A percentile compares a stretch with the other conserved stretches of the same genome.
Conservation (phyloP, 2,329 filamentous ascomycete genomes). For the Fusarium sp. region DNA sequence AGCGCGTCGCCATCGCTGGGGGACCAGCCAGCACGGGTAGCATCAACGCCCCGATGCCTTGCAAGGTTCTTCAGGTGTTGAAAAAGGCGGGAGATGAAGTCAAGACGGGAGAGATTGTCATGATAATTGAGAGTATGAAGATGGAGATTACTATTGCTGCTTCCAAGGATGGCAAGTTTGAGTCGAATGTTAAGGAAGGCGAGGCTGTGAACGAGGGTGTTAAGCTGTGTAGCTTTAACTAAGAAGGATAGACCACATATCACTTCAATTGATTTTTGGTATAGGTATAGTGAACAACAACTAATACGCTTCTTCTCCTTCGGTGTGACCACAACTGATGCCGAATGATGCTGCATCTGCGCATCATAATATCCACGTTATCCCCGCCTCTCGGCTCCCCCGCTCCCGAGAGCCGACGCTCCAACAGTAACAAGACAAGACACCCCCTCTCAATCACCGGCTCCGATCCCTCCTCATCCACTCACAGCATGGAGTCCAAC, state of each 20-base stretch:
- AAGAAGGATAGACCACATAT: not conserved
- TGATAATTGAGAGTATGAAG: conserved; percentile 45
- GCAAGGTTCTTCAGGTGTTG: conserved; percentile 37
- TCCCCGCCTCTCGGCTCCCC: conserved; percentile 4
- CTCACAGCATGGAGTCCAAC: conserved; percentile 18
- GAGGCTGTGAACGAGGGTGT: conserved; percentile 27
- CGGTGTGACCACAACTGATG: not conserved
- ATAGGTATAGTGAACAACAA: too few species aligned
- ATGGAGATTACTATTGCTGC: conserved; percentile 41
- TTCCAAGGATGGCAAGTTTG: conserved; percentile 16
- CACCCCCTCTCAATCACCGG: conserved; percentile 10
- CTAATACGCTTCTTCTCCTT: not conserved
- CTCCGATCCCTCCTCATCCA: conserved; percentile 33
- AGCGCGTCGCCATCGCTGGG: not conserved
- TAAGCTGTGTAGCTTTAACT: not conserved
- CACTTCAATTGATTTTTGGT: not conserved
- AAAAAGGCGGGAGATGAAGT: conserved; percentile 34
- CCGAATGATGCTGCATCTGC: not conserved
- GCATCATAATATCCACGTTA: not conserved
- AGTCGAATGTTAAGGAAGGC: conserved; percentile 20
- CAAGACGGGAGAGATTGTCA: conserved; percentile 32
- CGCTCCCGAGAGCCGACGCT: conserved; percentile 10
- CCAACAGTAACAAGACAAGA: conserved; percentile 8
- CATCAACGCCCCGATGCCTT: conserved; percentile 41
- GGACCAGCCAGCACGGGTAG: not conserved